phyloP scores from a whole-genome alignment of 169 alveolate genomes.

The Plasmodium knowlesi region DNA sequence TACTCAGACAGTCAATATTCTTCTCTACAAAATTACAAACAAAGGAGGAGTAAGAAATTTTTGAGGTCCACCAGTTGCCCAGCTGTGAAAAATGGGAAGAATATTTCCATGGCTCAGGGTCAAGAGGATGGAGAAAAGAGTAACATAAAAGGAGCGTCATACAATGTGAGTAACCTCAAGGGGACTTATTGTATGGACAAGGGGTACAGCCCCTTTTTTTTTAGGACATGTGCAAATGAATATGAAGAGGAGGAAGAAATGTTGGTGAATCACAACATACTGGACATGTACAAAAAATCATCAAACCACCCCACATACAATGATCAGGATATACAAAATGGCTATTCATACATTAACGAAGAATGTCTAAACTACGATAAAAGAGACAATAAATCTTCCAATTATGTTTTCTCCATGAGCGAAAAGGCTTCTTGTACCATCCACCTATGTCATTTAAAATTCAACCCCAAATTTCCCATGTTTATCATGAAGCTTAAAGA shows the following conservation, averaged over 20 bases:
- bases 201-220: background rate
- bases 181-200: background rate
- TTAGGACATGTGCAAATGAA: conserved; percentile 15
- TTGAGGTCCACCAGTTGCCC: conserved; percentile 43
- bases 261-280: background rate
- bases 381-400: background rate
- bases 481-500: conserved; percentile 37
- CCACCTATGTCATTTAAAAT: conserved; percentile 63
- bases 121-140: background rate
- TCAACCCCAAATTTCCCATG: conserved; percentile 65
- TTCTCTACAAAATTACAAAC: background rate
- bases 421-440: conserved; percentile 46
- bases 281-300: conserved; percentile 16
- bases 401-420: conserved; percentile 68
- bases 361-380: background rate
- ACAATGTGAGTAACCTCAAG: background rate
- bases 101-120: background rate
- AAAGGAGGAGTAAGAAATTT: background rate
- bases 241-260: conserved; percentile 1
- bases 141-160: background rate
- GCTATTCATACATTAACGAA: background rate
- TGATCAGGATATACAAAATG: background rate
- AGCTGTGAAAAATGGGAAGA: background rate
- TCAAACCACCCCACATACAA: background rate
- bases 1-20: background rate